Base-by-base conservation (phyloP, 129 eudicot genomes). In the sunflower (Helianthus annuus) region DNA sequence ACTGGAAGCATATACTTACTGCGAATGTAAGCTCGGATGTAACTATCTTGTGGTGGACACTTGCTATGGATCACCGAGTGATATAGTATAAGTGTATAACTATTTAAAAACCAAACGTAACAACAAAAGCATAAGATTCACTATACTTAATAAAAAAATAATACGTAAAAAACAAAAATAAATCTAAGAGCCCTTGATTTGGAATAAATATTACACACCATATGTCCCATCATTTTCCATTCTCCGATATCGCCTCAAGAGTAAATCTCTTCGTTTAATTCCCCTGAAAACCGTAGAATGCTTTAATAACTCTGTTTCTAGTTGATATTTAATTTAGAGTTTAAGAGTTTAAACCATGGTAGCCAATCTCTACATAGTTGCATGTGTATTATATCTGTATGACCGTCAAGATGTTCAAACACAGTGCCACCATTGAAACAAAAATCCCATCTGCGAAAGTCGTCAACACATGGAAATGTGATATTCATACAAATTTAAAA, bases 331-430 rank as follows among this genome's bases (percentile, higher is more conserved):
- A 55, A 7, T 55, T 4, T 55, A 55, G 61, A 22, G 61, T 17
- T 55, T 7, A 44, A n/a, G 11, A 14, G 11, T 58, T 57, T 4
- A 29, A 48, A 91, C 97, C 97, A 84, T 58, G 97, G 92, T 13
- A 84, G 81, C 85, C 90, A 88, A 64, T 91, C 90, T 48, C 83
- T 79, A 69, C 87, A 81, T 4, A 91, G 74, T 61, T 82, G 83
- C 75, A 84, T 40, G 81, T 91, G 97, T 70, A 91, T 72, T 68
- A 91, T 91, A 75, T 91, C 97, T 13, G 96, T 91, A 69, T 91
- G 97, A 64, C 92, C 96, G 75, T 91, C 96, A 29, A 91, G 92
- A 74, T 86, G 97, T 84, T 91, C 97, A 58, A 91, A 83, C 69
- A 86, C 85, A 29, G 74, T 74, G 62, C 95, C 96, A 29, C 76